phyloP scores from a whole-genome alignment of 1,139 yeast species.

The Yamadazyma taylorii region DNA sequence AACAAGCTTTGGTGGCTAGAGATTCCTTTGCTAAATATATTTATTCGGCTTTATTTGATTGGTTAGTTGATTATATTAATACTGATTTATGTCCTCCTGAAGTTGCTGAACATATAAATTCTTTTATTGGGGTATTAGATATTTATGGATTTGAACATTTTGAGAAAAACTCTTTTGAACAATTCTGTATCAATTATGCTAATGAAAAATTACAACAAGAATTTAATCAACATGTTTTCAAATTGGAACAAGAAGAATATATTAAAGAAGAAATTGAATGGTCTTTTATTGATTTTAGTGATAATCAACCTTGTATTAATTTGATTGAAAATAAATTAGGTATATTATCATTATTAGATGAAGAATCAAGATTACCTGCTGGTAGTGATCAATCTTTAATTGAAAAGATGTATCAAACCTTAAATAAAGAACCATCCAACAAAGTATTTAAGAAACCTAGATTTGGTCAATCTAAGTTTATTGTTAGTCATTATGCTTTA shows the following conservation, averaged over 20 bases:
- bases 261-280: constrained; percentile 90
- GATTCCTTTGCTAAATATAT: constrained; percentile 96
- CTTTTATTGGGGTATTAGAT: constrained; percentile 95
- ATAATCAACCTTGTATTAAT: constrained; percentile 95
- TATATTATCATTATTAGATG: constrained; percentile 84
- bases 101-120: constrained; percentile 54
- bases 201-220: constrained; percentile 97
- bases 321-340: constrained; percentile 90
- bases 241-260: constrained; percentile 94
- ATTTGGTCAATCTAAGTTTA: constrained; percentile 87
- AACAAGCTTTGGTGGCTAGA: constrained; percentile 88
- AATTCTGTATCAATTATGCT: constrained; percentile 96
- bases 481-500: constrained; percentile 91
- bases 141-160: constrained; percentile 97
- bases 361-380: constrained; percentile 91
- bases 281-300: constrained; percentile 95
- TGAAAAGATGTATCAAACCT: constrained; percentile 82
- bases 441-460: constrained; percentile 90
- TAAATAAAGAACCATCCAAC: constrained; percentile 76
- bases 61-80: constrained; percentile 88
- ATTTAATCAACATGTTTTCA: constrained; percentile 95
- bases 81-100: constrained; percentile 77
- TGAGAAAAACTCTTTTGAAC: constrained; percentile 91
- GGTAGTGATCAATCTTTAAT: constrained; percentile 95
- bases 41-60: constrained; percentile 89